A percentile compares a stretch with the other conserved stretches of the same genome.
Evolutionary conservation across 257 asterid genomes (phyloP).

Genomic region (Mentha longifolia): DNA sequence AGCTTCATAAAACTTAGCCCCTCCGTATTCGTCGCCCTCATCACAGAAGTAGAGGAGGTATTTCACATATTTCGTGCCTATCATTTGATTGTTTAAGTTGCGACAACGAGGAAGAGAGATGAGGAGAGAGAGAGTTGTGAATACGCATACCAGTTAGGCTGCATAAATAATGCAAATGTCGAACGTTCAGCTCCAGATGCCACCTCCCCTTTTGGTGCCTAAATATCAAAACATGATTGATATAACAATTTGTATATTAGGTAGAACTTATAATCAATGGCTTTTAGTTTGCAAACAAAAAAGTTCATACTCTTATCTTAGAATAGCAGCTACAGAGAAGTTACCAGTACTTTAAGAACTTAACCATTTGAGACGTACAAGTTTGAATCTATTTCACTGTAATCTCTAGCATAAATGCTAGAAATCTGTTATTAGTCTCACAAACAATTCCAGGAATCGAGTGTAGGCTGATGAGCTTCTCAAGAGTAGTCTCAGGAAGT

Average conservation of each 20-base stretch:
- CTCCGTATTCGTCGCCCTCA: background rate
- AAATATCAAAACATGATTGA: conserved; percentile 6
- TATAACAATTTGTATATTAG: background rate
- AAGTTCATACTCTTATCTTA: no score
- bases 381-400: no score
- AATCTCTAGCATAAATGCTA: background rate
- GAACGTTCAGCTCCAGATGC: conserved; percentile 83
- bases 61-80: no score
- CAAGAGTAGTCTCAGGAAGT: background rate
- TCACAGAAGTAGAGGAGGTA: no score
- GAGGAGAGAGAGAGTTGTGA: conserved; percentile 16
- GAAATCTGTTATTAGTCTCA: background rate
- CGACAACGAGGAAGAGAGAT: no score
- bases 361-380: no score
- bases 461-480: background rate
- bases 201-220: conserved; percentile 81
- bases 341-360: no score
- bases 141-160: conserved; percentile 81
- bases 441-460: background rate
- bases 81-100: no score
- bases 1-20: conserved; percentile 5
- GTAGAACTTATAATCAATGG: no score
- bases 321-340: no score
- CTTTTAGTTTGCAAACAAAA: background rate
- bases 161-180: conserved; percentile 92